Conservation (phyloP, 306 rosid species). For the Inga leiocalycina region DNA sequence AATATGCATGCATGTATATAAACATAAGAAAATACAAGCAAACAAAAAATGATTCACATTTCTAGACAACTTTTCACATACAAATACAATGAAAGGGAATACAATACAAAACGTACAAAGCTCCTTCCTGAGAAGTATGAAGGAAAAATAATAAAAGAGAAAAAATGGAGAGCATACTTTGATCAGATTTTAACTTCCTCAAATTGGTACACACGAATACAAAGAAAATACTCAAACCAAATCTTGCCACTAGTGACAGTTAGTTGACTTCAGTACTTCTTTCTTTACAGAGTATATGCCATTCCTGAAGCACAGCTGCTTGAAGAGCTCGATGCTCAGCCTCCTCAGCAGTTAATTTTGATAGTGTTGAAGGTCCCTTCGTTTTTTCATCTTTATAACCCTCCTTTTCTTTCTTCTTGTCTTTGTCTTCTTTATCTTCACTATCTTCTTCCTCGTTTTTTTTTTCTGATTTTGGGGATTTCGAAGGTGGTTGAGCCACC, state of each 20-base stretch:
- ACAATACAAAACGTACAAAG: slow-evolving; percentile 34
- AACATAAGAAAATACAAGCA: neutral
- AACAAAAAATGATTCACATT: neutral
- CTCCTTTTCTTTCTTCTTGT: slow-evolving; percentile 51
- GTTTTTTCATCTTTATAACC: slow-evolving; percentile 57
- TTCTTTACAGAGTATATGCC: slow-evolving; percentile 92
- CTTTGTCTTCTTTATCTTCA: slow-evolving; percentile 41
- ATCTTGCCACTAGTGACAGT: slow-evolving; percentile 10
- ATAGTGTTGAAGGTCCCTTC: slow-evolving; percentile 90
- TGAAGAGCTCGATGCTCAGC: slow-evolving; percentile 99
- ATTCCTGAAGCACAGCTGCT: slow-evolving; percentile 94
- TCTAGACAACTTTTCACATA: slow-evolving; percentile 28
- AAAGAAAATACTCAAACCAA: slow-evolving; percentile 38
- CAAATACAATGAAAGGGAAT: slow-evolving; percentile 8
- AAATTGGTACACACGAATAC: slow-evolving; percentile 26
- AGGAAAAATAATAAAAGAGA: slow-evolving; percentile 8
- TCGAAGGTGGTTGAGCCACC: slow-evolving; percentile 87
- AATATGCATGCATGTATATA: neutral
- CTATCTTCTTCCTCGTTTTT: slow-evolving; percentile 46
- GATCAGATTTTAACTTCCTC: slow-evolving; percentile 36
- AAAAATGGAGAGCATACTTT: neutral
- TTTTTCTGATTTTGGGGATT: slow-evolving; percentile 58
- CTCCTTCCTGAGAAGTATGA: slow-evolving; percentile 29
- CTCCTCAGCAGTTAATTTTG: slow-evolving; percentile 92
- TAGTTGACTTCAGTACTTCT: slow-evolving; percentile 70